Conservation (phyloP, 495 filamentous ascomycete genomes). For the Annulohypoxylon nitens region DNA sequence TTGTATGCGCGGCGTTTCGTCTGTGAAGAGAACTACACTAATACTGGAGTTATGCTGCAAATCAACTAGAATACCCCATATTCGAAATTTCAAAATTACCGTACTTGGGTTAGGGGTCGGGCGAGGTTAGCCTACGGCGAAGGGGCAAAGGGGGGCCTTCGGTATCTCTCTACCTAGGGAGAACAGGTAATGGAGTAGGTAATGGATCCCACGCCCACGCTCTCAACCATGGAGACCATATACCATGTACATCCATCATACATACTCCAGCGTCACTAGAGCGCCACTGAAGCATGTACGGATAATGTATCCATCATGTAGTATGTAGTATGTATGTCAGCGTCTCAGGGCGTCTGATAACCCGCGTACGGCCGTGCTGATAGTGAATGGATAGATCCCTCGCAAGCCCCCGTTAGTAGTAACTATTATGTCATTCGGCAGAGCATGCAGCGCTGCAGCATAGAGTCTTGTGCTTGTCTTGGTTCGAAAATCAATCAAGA, state of each 20-base stretch:
- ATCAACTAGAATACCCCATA: constrained; percentile 3
- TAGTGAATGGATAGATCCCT: neutral
- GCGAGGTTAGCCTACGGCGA: constrained; percentile 10
- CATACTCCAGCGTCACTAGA: too few relatives aligned
- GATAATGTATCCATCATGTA: neutral
- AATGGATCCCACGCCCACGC: too few relatives aligned
- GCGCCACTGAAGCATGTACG: too few relatives aligned
- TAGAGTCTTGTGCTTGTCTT: neutral
- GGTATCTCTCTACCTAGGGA: neutral
- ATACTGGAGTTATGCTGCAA: too few relatives aligned
- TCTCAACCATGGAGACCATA: neutral
- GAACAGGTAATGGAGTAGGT: neutral
- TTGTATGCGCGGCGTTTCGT: constrained; percentile 2
- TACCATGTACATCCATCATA: neutral
- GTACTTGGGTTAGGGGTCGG: constrained; percentile 15
- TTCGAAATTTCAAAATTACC: constrained; percentile 6
- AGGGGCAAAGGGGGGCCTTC: neutral
- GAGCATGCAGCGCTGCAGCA: neutral
- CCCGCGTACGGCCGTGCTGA: constrained; percentile 14
- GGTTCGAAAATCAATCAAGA: constrained; percentile 24
- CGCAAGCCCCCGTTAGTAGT: constrained; percentile 1
- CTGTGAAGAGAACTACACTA: neutral
- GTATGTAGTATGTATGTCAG: constrained; percentile 3
- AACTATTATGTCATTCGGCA: constrained; percentile 42
- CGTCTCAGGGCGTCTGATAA: neutral